Evolutionary conservation across 306 rosid genomes (phyloP).

Genomic region (Sindora glabra): DNA sequence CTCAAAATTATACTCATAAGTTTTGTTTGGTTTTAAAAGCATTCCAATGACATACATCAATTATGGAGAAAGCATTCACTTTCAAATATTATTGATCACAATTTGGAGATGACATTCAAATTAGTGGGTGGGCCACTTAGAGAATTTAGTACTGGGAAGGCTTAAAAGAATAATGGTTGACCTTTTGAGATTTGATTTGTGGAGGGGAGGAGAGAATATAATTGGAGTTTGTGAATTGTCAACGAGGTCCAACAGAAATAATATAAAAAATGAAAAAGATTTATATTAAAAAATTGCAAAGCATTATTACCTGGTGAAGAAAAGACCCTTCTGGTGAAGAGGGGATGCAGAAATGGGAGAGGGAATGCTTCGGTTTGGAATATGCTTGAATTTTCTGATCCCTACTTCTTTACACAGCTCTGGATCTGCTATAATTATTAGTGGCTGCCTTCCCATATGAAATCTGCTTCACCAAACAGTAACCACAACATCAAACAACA

Average conservation of each 20-base stretch:
- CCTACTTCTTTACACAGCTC: conserved; percentile 88
- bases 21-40: no score
- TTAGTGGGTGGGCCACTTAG: no score
- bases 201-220: not conserved
- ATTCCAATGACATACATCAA: no score
- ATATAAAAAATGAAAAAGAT: not conserved
- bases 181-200: no score
- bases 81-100: not conserved
- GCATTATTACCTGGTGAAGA: conserved; percentile 85
- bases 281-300: no score
- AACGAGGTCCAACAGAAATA: not conserved
- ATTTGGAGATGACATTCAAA: not conserved
- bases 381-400: conserved; percentile 67
- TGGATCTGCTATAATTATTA: conserved; percentile 75
- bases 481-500: not conserved
- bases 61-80: not conserved
- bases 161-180: no score
- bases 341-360: conserved; percentile 90
- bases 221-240: not conserved
- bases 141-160: no score
- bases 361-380: conserved; percentile 78
- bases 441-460: conserved; percentile 91
- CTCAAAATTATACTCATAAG: not conserved
- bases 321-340: conserved; percentile 89
- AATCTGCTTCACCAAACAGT: conserved; percentile 42